Percentiles rank a stretch among this genome's conserved stretches.
phyloP scores from a whole-genome alignment of 1,284 basidiomycete species.

The Boletus coffeatus region DNA sequence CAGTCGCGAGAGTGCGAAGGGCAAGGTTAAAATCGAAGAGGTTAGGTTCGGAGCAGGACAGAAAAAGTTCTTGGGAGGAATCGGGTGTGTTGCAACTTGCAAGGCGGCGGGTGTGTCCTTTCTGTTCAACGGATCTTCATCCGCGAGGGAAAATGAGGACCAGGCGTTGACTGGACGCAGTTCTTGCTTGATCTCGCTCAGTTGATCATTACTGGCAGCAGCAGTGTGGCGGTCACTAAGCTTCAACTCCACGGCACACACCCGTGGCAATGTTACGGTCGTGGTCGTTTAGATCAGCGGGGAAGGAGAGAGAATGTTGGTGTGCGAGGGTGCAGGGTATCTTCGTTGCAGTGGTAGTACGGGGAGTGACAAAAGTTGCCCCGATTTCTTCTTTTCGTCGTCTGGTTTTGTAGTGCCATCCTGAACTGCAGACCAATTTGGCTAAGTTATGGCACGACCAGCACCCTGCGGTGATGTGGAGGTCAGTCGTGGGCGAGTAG shows the following conservation, averaged over 20 bases:
- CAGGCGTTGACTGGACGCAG: slow-evolving; percentile 27
- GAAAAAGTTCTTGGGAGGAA: slow-evolving; percentile 12
- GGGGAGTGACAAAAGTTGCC: slow-evolving; percentile 30
- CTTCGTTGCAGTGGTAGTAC: slow-evolving; percentile 17
- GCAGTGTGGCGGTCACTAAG: slow-evolving; percentile 50
- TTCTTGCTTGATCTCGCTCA: slow-evolving; percentile 13
- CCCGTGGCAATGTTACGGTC: slow-evolving; percentile 40
- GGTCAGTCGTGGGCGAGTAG: slow-evolving; percentile 3
- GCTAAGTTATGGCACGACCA: slow-evolving; percentile 65
- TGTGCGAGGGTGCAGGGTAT: slow-evolving; percentile 40
- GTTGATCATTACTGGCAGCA: slow-evolving; percentile 19
- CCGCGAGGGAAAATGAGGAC: slow-evolving; percentile 24
- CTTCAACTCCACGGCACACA: slow-evolving; percentile 55
- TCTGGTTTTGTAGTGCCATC: slow-evolving; percentile 39
- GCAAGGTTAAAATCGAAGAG: slow-evolving; percentile 63
- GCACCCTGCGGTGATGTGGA: slow-evolving; percentile 35
- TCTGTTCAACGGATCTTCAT: slow-evolving; percentile 19
- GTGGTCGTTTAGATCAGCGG: slow-evolving; percentile 25
- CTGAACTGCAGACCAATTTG: slow-evolving; percentile 51
- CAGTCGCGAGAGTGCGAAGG: slow-evolving; percentile 43
- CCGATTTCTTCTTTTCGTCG: slow-evolving; percentile 56
- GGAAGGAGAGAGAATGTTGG: slow-evolving; percentile 53
- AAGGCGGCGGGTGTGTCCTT: slow-evolving; percentile 4
- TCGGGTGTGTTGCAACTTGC: slow-evolving; percentile 18
- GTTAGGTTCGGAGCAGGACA: slow-evolving; percentile 19